Conservation (phyloP, 2,329 filamentous ascomycete genomes). For the Aspergillus tanneri region DNA sequence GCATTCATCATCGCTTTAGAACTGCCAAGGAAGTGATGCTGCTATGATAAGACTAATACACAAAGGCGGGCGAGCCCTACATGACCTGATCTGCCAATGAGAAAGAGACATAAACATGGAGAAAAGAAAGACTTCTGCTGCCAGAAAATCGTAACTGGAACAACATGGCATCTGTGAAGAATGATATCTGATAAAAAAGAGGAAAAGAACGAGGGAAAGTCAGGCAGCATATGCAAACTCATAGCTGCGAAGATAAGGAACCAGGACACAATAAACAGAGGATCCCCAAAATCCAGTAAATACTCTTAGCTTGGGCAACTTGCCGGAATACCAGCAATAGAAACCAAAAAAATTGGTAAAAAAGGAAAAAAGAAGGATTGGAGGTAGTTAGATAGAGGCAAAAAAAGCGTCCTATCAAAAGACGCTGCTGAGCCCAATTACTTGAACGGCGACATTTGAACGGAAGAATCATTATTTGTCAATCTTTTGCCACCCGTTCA, state of each 20-base stretch:
- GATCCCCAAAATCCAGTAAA: conserved; percentile 7
- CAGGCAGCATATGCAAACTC: conserved; percentile 28
- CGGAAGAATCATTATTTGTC: conserved; percentile 42
- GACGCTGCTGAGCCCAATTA: not conserved
- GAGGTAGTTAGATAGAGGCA: conserved; percentile 6
- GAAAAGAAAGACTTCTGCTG: conserved; percentile 17
- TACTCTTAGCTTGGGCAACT: conserved; percentile 14
- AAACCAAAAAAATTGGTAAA: conserved; percentile 10
- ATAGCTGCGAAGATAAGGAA: conserved; percentile 27
- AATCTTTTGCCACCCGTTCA: conserved; percentile 74
- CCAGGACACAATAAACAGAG: conserved; percentile 19
- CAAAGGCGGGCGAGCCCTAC: conserved; percentile 24
- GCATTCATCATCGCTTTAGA: conserved; percentile 27
- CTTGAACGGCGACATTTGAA: not conserved
- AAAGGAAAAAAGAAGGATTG: conserved; percentile 16
- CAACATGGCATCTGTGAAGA: conserved; percentile 16
- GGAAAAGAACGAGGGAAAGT: conserved; percentile 20
- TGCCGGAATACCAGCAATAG: conserved; percentile 17
- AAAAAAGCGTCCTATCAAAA: not conserved
- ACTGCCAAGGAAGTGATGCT: conserved; percentile 22
- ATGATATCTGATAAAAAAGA: conserved; percentile 17
- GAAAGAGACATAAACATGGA: conserved; percentile 26
- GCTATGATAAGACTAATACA: conserved; percentile 30
- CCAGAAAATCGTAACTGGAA: conserved; percentile 31
- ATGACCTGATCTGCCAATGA: conserved; percentile 22